Base-by-base conservation (phyloP, 768 basidiomycete genomes). In the Gloeostereum incarnatum region DNA sequence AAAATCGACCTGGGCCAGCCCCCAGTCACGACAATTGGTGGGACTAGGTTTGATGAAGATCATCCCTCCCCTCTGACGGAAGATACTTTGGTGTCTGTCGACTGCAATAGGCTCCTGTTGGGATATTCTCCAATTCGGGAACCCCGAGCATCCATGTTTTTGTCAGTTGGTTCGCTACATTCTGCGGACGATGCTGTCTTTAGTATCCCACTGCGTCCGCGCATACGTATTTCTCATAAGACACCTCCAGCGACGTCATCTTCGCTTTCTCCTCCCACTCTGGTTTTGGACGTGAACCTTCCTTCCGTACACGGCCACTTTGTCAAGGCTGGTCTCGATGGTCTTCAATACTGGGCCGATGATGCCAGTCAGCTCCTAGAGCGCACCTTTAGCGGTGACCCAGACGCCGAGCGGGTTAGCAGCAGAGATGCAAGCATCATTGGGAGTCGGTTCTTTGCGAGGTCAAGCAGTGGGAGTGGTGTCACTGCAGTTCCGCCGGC, bases 321-420 rank as follows among this genome's bases (percentile, higher is more conserved):
- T 34, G 66, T 73, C 7, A 94, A 97, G 55, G 50, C 60, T 4
- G 44, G 64, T 2, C 57, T 92, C 6, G 89, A 97, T 51, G 73
- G 75, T 9, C 55, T 98, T 13, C 91, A 97, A 55, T 82, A 81
- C 50, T 88, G 84, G 69, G 81, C 79, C 5, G 96, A 99, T 52
- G 92, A 97, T 51, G 54, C 80, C 19, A 62, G 78, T n/a, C 88
- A 85, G 49, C 69, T 82, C 36, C 49, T 81, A 3, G 83, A 84
- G 36, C 66, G 61, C 11, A 57, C 64, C 5, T 56, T 61, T 9
- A 47, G 50, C 11, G 45, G 42, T 23, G 55, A 55, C 19, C 47
- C 40, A 5, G 54, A 42, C 25, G 46, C 46, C 13, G 55, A 64
- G 41, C 55, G 50, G 17, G 45, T 51, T 36, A 60, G 61, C 40